These are phyloP conservation scores for Jamesozyma lodderae DNA, from an alignment of 805 yeast genomes.

Conservation along the genomic window DNA sequence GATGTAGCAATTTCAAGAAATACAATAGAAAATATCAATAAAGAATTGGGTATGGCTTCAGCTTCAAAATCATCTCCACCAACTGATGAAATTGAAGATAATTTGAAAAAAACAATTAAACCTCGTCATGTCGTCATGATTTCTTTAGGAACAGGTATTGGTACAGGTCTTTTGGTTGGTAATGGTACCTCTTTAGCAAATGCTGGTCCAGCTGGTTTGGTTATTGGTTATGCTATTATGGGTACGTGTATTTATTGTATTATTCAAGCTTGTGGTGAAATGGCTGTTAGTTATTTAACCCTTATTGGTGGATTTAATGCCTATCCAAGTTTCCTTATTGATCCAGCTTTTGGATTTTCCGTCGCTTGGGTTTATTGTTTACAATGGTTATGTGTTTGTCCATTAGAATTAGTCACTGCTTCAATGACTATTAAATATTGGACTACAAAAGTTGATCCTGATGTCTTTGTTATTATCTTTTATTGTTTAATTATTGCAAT, in stretches of 20 bases:
- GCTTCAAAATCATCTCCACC: no score
- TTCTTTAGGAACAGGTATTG: conserved; percentile 79
- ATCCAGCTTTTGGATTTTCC: conserved; percentile 50
- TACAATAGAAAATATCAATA: not conserved
- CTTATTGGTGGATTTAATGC: conserved; percentile 58
- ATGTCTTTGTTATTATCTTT: conserved; percentile 49
- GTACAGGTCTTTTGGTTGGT: conserved; percentile 62
- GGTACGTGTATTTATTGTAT: conserved; percentile 51
- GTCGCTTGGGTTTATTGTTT: conserved; percentile 55
- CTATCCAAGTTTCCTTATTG: conserved; percentile 46
- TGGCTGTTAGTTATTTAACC: conserved; percentile 51
- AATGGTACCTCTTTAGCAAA: conserved; percentile 39
- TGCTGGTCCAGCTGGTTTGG: conserved; percentile 42
- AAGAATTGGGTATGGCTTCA: not conserved
- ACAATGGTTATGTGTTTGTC: conserved; percentile 54
- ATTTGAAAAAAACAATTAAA: conserved; percentile 28
- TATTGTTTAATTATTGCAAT: conserved; percentile 37
- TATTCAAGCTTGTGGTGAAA: conserved; percentile 56
- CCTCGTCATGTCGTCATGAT: conserved; percentile 57
- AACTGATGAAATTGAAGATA: conserved; percentile 16
- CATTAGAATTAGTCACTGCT: conserved; percentile 58
- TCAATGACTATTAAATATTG: conserved; percentile 53
- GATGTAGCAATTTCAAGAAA: conserved; percentile 4
- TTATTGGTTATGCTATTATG: conserved; percentile 49
- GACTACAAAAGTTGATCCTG: conserved; percentile 46